Evolutionary conservation across 2,329 filamentous ascomycete genomes (phyloP), one percentile per base, ranked within the genome.

Genomic region (Epichloe glyceriae): DNA sequence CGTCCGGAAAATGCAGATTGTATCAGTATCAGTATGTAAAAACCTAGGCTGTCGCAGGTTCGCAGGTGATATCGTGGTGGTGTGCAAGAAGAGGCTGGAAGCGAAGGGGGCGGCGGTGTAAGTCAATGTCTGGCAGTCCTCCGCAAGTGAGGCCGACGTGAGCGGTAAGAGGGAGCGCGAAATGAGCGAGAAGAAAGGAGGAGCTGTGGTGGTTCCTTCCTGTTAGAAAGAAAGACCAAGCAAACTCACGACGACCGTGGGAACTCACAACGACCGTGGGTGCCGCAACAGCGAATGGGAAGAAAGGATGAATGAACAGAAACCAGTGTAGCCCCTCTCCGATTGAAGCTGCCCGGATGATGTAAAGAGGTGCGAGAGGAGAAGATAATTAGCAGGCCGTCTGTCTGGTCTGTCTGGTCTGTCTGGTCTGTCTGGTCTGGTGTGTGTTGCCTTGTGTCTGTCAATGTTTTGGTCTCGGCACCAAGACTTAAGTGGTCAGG

Each of bases 101-200:
- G 45, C 45, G 12, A 41, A 37, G 11, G 39, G 22, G 39, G 17
- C 34, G 44, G 35, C 47, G 43, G 51, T 54, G 44, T 53, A 56
- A 54, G 49, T 54, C 35, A 51, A 54, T 50, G 48, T 49, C 47
- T 49, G 39, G 46, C 39, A 46, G 40, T 30, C 47, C 22, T 38
- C 15, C 15, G 10, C 20, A 34, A 15, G 22, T 45, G 42, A 45
- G 30, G 26, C 30, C 40, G 38, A 30, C 40, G 20, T 30, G 41
- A 35, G 39, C 39, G 46, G 43, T 34, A 41, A 43, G 39, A 34
- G 33, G 12, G 35, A 17, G 33, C 20, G 47, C 46, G 22, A 39
- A 33, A 30, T 10, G 30, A 30, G 30, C 30, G 30, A 30, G 35
- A 15, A 26, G 20, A 40, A 30, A 20, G 39, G 14, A 43, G 40